These are phyloP conservation scores for Vachellia pachyceras DNA, from an alignment of 306 rosid genomes.

Conservation along the genomic window DNA sequence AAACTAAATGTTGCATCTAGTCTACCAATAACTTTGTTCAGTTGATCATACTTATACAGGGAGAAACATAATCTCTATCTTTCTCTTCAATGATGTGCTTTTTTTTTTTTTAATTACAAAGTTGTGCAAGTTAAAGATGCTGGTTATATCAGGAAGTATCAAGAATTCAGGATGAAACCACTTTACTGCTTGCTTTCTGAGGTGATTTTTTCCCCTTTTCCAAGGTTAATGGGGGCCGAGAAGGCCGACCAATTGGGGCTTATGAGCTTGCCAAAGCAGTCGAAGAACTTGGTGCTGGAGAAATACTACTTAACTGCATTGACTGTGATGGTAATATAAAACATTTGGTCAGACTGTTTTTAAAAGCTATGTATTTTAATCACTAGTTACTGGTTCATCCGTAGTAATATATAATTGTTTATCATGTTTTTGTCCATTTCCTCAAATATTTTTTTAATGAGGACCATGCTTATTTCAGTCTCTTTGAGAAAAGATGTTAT, in stretches of 20 bases:
- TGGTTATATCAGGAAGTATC: neutral
- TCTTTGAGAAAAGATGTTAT: neutral
- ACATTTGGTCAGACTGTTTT: neutral
- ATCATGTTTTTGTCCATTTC: neutral
- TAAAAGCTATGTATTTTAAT: neutral
- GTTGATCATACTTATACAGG: neutral
- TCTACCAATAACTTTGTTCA: too few species aligned
- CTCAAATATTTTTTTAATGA: neutral
- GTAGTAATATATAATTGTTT: neutral
- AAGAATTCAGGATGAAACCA: neutral
- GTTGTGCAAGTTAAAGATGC: neutral
- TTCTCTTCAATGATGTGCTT: neutral
- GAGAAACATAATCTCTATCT: neutral
- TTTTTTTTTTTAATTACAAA: neutral
- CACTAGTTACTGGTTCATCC: neutral
- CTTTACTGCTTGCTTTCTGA: neutral
- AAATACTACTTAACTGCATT: constrained; percentile 93
- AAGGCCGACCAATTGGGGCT: constrained; percentile 95
- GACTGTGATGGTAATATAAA: constrained; percentile 83
- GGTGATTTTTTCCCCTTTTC: neutral
- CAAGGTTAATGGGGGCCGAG: constrained; percentile 90
- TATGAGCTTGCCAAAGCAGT: constrained; percentile 95
- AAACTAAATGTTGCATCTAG: neutral
- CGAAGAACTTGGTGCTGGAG: constrained; percentile 98
- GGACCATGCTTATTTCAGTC: neutral